A percentile compares a stretch with the other conserved stretches of the same genome.
These are phyloP conservation scores for Didymella segeticola DNA, from an alignment of 2,329 filamentous ascomycete genomes.

Conservation along the genomic window DNA sequence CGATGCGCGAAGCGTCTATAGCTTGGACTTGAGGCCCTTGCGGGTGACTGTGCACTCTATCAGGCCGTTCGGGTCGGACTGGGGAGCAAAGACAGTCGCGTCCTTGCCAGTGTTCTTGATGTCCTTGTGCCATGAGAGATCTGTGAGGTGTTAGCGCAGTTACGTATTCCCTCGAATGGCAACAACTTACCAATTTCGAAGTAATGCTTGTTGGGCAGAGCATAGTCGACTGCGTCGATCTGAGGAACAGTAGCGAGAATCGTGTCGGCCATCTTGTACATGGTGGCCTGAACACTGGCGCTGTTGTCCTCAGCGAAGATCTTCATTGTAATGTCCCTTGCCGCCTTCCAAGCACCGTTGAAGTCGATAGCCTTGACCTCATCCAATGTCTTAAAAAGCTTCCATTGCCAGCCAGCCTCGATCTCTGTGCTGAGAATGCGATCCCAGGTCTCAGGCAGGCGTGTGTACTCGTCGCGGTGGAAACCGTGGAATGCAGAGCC, in stretches of 20 bases:
- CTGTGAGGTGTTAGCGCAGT: conserved; percentile 55
- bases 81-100: conserved; percentile 93
- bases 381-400: conserved; percentile 68
- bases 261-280: conserved; percentile 97
- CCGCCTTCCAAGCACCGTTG: conserved; percentile 77
- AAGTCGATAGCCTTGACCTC: conserved; percentile 76
- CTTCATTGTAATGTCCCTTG: conserved; percentile 86
- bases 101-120: conserved; percentile 94
- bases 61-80: conserved; percentile 90
- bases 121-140: conserved; percentile 95
- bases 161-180: background rate
- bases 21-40: conserved; percentile 53
- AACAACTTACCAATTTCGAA: conserved; percentile 82
- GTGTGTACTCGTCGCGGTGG: conserved; percentile 91
- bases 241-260: conserved; percentile 79
- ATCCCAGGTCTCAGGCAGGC: conserved; percentile 88
- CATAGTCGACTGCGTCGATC: conserved; percentile 77
- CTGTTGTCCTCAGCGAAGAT: conserved; percentile 90
- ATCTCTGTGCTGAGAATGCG: conserved; percentile 95
- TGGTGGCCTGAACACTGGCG: conserved; percentile 92
- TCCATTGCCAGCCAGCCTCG: conserved; percentile 87
- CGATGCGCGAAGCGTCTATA: conserved; percentile 36
- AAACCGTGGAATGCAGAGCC: conserved; percentile 96
- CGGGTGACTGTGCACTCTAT: conserved; percentile 91
- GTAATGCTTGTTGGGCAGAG: conserved; percentile 97